A percentile compares a stretch with the other conserved stretches of the same genome.
Conservation (phyloP, 225 moss, liverwort and hornwort species). For the Thuidium tamariscinum region DNA sequence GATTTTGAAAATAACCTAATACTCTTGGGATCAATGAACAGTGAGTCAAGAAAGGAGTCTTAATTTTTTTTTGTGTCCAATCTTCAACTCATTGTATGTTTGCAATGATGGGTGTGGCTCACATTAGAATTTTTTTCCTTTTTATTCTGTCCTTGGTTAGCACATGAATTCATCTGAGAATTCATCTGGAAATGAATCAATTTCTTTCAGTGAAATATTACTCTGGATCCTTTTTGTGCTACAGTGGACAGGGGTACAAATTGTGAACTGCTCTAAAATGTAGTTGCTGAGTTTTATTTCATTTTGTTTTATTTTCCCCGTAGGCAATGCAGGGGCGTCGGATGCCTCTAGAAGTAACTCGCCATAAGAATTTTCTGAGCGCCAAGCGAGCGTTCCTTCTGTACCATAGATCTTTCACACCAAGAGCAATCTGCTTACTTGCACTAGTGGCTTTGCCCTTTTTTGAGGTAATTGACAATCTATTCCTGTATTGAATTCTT, state of each 20-base stretch:
- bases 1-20: not conserved
- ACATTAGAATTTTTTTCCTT: not conserved
- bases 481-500: not conserved
- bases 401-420: slow-evolving; percentile 13
- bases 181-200: not conserved
- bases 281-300: not conserved
- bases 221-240: not conserved
- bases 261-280: not conserved
- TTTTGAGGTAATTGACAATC: slow-evolving; percentile 25
- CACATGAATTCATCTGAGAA: not conserved
- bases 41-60: not conserved
- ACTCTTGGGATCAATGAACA: not conserved
- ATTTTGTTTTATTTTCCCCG: not conserved
- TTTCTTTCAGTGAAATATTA: not conserved
- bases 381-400: slow-evolving; percentile 28
- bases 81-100: not conserved
- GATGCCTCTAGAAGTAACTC: slow-evolving; percentile 34
- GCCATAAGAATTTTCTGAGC: slow-evolving; percentile 8
- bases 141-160: not conserved
- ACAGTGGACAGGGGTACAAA: not conserved
- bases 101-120: not conserved
- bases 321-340: slow-evolving; percentile 44
- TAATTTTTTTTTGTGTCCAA: not conserved
- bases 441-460: slow-evolving; percentile 29
- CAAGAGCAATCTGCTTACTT: slow-evolving; percentile 18